Conservation (phyloP, 768 basidiomycete species). For the Boletus coccyginus region DNA sequence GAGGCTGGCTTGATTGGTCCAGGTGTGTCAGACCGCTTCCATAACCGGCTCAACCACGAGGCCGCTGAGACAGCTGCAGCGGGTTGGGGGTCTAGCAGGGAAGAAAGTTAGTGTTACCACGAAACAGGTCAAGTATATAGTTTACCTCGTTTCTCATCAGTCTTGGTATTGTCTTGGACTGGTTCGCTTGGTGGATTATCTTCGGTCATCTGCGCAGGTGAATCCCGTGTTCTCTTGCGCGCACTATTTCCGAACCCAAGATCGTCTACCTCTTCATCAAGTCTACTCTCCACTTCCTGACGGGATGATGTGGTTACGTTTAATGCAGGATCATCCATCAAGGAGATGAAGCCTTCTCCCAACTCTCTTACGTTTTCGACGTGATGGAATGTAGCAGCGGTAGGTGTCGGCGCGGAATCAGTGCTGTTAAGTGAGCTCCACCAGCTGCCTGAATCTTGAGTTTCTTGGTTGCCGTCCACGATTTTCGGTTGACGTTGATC, state of each 20-base stretch:
- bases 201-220: conserved; percentile 27
- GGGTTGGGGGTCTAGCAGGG: conserved; percentile 1
- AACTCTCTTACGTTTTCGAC: conserved; percentile 44
- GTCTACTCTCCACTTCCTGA: conserved; percentile 9
- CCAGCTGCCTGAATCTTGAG: conserved; percentile 49
- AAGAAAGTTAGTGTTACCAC: neutral
- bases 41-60: conserved; percentile 83
- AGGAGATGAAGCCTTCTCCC: conserved; percentile 70
- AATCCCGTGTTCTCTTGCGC: conserved; percentile 33
- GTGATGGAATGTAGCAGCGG: conserved; percentile 61
- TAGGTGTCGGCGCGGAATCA: conserved; percentile 56
- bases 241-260: conserved; percentile 85
- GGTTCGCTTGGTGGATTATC: conserved; percentile 23
- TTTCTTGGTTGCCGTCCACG: conserved; percentile 33
- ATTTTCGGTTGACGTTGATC: neutral
- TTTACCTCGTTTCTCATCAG: conserved; percentile 34
- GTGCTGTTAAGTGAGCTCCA: conserved; percentile 55
- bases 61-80: conserved; percentile 37
- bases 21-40: conserved; percentile 63
- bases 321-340: conserved; percentile 66
- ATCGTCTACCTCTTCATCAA: conserved; percentile 73
- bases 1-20: conserved; percentile 87
- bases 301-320: conserved; percentile 9
- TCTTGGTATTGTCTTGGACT: conserved; percentile 15
- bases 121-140: neutral